Evolutionary conservation across 202 grass and related monocot genomes (phyloP).

Genomic region (Panicum hallii): DNA sequence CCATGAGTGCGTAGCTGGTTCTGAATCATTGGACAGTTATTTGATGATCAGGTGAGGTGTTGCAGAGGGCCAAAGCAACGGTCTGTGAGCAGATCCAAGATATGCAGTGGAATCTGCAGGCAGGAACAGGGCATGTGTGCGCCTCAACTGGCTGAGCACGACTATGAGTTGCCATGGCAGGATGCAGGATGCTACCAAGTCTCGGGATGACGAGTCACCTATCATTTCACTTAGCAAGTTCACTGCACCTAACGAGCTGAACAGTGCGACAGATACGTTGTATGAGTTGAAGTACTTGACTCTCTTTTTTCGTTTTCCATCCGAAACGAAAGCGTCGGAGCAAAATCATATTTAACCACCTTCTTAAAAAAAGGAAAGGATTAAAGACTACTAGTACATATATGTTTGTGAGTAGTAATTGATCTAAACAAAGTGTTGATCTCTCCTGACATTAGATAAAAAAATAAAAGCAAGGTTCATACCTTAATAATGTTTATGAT

Average conservation of each 20-base stretch:
- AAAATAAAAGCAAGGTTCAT: not conserved
- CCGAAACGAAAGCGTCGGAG: not conserved
- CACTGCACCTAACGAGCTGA: not conserved
- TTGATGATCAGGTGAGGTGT: slow-evolving; percentile 27
- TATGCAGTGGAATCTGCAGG: slow-evolving; percentile 37
- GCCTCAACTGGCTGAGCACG: not conserved
- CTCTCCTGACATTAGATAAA: not conserved
- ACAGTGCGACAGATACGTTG: not conserved
- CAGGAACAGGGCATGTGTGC: slow-evolving; percentile 22
- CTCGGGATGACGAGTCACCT: not conserved
- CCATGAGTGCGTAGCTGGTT: not conserved
- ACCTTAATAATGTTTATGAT: not conserved
- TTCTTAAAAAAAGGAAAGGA: not conserved
- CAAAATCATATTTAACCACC: not conserved
- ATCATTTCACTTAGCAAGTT: not conserved
- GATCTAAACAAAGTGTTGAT: too few species aligned
- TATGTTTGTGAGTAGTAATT: not conserved
- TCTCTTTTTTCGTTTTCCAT: not conserved
- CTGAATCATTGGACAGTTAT: slow-evolving; percentile 33
- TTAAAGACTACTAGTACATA: not conserved
- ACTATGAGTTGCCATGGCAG: slow-evolving; percentile 3
- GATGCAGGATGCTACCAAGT: not conserved
- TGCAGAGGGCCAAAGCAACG: not conserved
- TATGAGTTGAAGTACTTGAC: not conserved
- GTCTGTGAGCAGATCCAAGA: slow-evolving; percentile 29